Conservation (phyloP, 768 basidiomycete genomes). For the Agrocybe chaxingu region DNA sequence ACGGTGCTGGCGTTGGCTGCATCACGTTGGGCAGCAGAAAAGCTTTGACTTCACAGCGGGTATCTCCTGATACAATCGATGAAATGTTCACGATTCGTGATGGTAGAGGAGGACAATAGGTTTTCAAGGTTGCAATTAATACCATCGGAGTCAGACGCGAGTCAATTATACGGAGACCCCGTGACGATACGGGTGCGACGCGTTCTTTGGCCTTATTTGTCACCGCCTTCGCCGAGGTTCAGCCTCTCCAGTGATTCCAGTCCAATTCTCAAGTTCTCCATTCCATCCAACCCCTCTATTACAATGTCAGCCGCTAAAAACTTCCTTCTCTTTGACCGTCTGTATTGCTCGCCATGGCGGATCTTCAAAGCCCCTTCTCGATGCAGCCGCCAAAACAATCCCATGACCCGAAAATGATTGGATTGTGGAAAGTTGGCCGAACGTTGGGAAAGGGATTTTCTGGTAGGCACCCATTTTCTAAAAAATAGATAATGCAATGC, state of each 20-base stretch:
- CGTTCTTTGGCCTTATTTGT: conserved; percentile 34
- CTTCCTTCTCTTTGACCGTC: conserved; percentile 9
- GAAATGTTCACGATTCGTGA: too few species aligned
- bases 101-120: background rate
- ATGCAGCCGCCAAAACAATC: conserved; percentile 16
- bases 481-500: background rate
- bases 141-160: background rate
- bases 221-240: background rate
- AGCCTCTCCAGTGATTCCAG: background rate
- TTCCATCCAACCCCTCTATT: background rate
- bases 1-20: conserved; percentile 67
- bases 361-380: conserved; percentile 16
- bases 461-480: conserved; percentile 39
- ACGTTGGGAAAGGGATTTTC: conserved; percentile 82
- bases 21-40: conserved; percentile 27
- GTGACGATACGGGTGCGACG: conserved; percentile 23
- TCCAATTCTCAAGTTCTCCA: conserved; percentile 1
- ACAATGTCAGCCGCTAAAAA: conserved; percentile 21
- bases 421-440: conserved; percentile 79
- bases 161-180: conserved; percentile 1
- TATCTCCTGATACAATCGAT: too few species aligned
- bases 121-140: conserved; percentile 3
- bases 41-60: background rate
- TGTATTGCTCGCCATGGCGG: conserved; percentile 23
- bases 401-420: conserved; percentile 64